Percentiles rank a stretch among this genome's conserved stretches.
Evolutionary conservation across 768 basidiomycete genomes (phyloP).

Genomic region (Pleurotus tuoliensis): DNA sequence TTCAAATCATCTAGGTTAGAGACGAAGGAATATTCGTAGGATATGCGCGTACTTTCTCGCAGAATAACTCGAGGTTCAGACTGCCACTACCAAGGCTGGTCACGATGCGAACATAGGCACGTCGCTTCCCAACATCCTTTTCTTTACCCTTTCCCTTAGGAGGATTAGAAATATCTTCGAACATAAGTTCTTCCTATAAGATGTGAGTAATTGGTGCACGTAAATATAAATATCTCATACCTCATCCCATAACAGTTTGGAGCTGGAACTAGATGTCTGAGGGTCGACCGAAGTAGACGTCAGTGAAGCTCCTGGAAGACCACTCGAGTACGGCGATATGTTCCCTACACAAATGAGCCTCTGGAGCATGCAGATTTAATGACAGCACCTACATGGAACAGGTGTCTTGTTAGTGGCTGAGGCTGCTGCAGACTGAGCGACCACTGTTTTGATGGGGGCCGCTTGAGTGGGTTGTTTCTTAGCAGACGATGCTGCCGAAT

Average conservation of each 20-base stretch:
- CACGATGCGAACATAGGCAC: conserved; percentile 94
- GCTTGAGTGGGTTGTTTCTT: conserved; percentile 15
- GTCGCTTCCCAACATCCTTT: conserved; percentile 85
- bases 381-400: conserved; percentile 56
- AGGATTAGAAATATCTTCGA: conserved; percentile 83
- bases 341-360: conserved; percentile 56
- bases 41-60: conserved; percentile 64
- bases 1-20: conserved; percentile 21
- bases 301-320: conserved; percentile 86
- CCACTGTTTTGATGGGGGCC: conserved; percentile 26
- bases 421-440: conserved; percentile 26
- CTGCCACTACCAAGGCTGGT: conserved; percentile 88
- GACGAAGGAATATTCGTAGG: neutral
- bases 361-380: neutral
- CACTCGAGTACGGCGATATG: conserved; percentile 86
- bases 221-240: conserved; percentile 30
- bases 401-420: conserved; percentile 43
- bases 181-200: conserved; percentile 90
- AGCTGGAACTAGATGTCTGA: conserved; percentile 41
- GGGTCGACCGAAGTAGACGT: conserved; percentile 92
- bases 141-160: conserved; percentile 88
- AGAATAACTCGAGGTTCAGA: conserved; percentile 80
- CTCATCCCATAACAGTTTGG: conserved; percentile 94
- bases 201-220: neutral
- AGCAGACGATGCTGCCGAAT: conserved; percentile 23